phyloP scores from a whole-genome alignment of 2,329 filamentous ascomycete genomes.

The Cordyceps sp. region DNA sequence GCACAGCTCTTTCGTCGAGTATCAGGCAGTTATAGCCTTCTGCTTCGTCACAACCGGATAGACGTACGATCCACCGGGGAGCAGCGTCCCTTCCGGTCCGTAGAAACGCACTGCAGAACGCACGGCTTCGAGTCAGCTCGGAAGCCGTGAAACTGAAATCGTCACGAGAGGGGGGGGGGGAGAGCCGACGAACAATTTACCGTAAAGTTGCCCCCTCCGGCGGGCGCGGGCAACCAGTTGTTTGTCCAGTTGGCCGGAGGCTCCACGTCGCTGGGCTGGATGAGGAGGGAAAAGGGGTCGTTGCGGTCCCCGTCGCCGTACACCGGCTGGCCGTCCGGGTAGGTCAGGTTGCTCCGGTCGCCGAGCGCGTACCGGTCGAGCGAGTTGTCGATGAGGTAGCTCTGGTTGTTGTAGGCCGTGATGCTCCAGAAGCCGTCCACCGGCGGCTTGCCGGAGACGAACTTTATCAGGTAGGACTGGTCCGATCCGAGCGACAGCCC shows the following conservation, averaged over 20 bases:
- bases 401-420: conserved; percentile 8
- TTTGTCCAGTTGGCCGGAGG: conserved; percentile 11
- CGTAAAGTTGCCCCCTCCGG: neutral
- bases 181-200: neutral
- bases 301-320: conserved; percentile 1
- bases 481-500: neutral
- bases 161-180: too few species aligned
- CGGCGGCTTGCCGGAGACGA: conserved; percentile 3
- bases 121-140: too few species aligned
- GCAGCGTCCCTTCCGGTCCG: neutral
- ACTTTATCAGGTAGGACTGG: conserved; percentile 3
- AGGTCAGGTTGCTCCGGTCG: conserved; percentile 10
- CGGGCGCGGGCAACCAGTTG: conserved; percentile 2
- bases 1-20: too few species aligned
- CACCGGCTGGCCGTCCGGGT: conserved; percentile 7
- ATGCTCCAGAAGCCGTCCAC: conserved; percentile 11
- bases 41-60: conserved; percentile 1
- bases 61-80: neutral
- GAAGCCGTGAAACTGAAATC: too few species aligned
- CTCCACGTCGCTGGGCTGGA: conserved; percentile 9
- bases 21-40: conserved; percentile 1
- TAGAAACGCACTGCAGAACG: conserved; percentile 1
- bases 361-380: conserved; percentile 9
- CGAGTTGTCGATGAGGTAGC: conserved; percentile 9
- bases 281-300: conserved; percentile 9